These are phyloP conservation scores for Melaleuca quinquenervia DNA, from an alignment of 345 rosid species.

Conservation along the genomic window DNA sequence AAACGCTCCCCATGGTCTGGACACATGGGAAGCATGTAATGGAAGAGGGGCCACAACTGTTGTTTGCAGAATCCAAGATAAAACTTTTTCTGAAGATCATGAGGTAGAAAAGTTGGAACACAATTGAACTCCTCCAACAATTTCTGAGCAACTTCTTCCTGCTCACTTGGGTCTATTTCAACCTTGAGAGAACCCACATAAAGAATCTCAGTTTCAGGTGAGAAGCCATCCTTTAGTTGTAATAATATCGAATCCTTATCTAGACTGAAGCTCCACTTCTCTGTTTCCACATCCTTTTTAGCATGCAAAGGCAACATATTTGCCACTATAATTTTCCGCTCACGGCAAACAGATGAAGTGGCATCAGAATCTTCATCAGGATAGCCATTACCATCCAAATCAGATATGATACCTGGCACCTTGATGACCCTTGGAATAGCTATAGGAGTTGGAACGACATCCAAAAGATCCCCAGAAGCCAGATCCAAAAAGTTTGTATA, in stretches of 20 bases:
- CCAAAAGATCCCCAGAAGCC: conserved; percentile 46
- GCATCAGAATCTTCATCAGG: conserved; percentile 47
- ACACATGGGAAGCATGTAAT: conserved; percentile 80
- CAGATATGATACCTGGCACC: conserved; percentile 62
- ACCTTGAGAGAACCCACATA: conserved; percentile 68
- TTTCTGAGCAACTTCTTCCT: conserved; percentile 59
- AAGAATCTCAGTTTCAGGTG: conserved; percentile 44
- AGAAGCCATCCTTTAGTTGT: conserved; percentile 62
- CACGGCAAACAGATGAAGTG: conserved; percentile 27
- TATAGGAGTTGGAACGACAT: conserved; percentile 52
- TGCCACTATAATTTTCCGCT: conserved; percentile 47
- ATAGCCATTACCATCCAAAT: conserved; percentile 28
- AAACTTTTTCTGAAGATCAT: conserved; percentile 52
- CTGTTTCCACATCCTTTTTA: conserved; percentile 25
- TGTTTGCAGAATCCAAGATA: conserved; percentile 74
- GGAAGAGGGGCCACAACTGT: conserved; percentile 75
- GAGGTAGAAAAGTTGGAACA: conserved; percentile 58
- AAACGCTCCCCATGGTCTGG: conserved; percentile 75
- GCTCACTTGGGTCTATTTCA: conserved; percentile 40
- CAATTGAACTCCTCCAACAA: conserved; percentile 55
- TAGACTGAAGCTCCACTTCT: conserved; percentile 46
- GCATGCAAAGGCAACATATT: conserved; percentile 46
- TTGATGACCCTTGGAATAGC: conserved; percentile 67
- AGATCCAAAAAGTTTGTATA: conserved; percentile 41
- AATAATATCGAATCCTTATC: conserved; percentile 52